Conservation (phyloP, 805 yeast species). For the Saccharomycopsis guyanensis region DNA sequence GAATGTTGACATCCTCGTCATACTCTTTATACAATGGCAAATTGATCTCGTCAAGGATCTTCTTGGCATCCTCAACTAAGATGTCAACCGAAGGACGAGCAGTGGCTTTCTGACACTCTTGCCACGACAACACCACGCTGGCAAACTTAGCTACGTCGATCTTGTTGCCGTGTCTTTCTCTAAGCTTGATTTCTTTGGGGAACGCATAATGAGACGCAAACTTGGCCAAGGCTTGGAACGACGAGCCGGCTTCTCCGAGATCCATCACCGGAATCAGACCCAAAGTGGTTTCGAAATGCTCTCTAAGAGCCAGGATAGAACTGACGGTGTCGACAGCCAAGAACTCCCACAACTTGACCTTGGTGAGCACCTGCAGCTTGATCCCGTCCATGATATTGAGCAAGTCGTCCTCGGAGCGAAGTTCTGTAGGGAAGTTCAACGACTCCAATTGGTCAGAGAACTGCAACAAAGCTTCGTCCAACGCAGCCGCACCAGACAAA, state of each 20-base stretch:
- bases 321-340: conserved; percentile 59
- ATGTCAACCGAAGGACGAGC: conserved; percentile 28
- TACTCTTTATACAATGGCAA: conserved; percentile 61
- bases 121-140: conserved; percentile 34
- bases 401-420: conserved; percentile 48
- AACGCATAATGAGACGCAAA: conserved; percentile 40
- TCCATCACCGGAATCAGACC: conserved; percentile 29
- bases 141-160: conserved; percentile 47
- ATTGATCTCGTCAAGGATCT: conserved; percentile 71
- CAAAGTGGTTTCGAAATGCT: conserved; percentile 28
- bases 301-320: conserved; percentile 34
- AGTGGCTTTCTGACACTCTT: conserved; percentile 18
- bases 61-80: conserved; percentile 35
- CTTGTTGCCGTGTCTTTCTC: conserved; percentile 44
- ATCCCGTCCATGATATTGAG: conserved; percentile 58
- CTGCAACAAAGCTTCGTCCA: conserved; percentile 60
- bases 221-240: conserved; percentile 38
- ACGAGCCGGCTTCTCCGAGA: conserved; percentile 38
- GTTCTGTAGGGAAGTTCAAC: conserved; percentile 53
- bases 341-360: conserved; percentile 77
- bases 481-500: conserved; percentile 71
- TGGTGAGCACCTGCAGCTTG: conserved; percentile 55
- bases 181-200: conserved; percentile 37
- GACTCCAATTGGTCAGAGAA: conserved; percentile 52
- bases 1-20: conserved; percentile 63